A percentile compares a stretch with the other conserved stretches of the same genome.
phyloP scores from a whole-genome alignment of 2,329 filamentous ascomycete genomes.

The Cercospora sojina region DNA sequence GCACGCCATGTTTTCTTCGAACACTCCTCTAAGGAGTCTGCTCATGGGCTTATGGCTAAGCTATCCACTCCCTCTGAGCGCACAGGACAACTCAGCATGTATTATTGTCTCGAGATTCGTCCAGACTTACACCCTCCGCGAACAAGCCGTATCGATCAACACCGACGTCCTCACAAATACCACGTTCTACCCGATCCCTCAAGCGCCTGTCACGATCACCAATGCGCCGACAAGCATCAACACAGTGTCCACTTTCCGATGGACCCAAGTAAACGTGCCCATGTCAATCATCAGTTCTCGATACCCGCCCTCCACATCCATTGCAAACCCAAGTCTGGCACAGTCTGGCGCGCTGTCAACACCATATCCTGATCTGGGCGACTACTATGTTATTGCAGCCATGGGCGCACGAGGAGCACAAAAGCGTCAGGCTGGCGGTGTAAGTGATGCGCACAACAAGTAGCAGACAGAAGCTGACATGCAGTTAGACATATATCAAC shows the following conservation, averaged over 20 bases:
- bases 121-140: conserved; percentile 26
- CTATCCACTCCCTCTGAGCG: conserved; percentile 5
- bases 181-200: conserved; percentile 32
- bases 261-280: conserved; percentile 24
- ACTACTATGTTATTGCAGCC: conserved; percentile 13
- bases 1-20: conserved; percentile 14
- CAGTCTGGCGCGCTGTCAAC: background rate
- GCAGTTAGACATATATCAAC: conserved; percentile 26
- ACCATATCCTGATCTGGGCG: conserved; percentile 8
- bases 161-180: conserved; percentile 33
- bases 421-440: conserved; percentile 17
- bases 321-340: background rate
- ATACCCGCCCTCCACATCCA: background rate
- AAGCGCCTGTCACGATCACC: conserved; percentile 31
- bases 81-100: conserved; percentile 17
- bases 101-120: conserved; percentile 12
- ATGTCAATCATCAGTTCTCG: conserved; percentile 7
- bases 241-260: conserved; percentile 32
- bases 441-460: background rate
- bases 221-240: conserved; percentile 35
- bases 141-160: conserved; percentile 34
- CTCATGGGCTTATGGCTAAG: conserved; percentile 16
- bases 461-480: background rate
- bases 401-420: conserved; percentile 9
- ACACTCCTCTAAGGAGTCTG: conserved; percentile 15